Evolutionary conservation across 2,329 filamentous ascomycete species (phyloP), one percentile per base, ranked within the genome.

Genomic region (Microdochium paspali): DNA sequence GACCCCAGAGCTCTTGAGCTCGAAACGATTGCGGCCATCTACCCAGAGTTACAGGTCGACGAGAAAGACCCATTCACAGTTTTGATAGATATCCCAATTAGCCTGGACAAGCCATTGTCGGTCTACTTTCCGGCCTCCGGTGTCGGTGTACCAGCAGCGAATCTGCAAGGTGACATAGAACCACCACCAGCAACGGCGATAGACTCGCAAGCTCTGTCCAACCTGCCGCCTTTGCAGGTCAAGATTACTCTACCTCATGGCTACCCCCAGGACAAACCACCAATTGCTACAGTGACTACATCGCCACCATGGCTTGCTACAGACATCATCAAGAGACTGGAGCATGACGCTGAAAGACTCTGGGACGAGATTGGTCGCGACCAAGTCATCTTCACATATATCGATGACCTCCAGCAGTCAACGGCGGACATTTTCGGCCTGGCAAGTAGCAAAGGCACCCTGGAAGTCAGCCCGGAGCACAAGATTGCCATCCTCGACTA

Each of bases 401-500:
- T 86, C 47, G 83, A 86, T 56, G 76, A 77, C 56, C 61, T 82
- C 24, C 76, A 80, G 59, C 76, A 76, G 57, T 72, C 68, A 10
- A 74, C 78, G 4, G 79, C 83, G 49, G 65, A 75, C 50, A 74
- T 76, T 13, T 86, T 86, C 59, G 81, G 74, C 6, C 69, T 81
- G 44, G 71, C 76, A 4, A 66, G 70, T 31, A 56, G 63, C 2
- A 64, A 69, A 3, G 74, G 73, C 4, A 67, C 64, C 18, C 65
- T 85, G 26, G 65, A 74, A 51, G 68, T 84, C 12, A 66, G 73
- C 4, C 66, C 74, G 2, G 71, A 74, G 49, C 72, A 80, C 58
- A 86, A 88, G 64, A 78, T 87, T 18, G 76, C 82, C 4, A 72
- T 96, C 13, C 65, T 95, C 40, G 85, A 90, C 54, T 89, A 87